A percentile compares a stretch with the other conserved stretches of the same genome.
Evolutionary conservation across 228 moss, liverwort and hornwort species (phyloP).

Genomic region (Sphagnum magellanicum): DNA sequence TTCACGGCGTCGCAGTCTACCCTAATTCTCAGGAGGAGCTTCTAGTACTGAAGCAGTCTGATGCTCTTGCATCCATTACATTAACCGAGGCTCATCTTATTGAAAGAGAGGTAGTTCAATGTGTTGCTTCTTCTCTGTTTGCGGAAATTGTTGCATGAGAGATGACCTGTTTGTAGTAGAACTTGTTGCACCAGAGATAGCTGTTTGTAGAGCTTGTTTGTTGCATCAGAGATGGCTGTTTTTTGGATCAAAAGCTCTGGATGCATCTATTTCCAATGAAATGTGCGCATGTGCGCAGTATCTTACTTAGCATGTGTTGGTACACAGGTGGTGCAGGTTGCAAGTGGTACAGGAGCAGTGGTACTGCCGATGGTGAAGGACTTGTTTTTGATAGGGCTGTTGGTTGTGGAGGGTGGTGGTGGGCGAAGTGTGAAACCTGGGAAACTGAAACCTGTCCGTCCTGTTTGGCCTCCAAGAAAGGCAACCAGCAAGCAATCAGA

Average conservation of each 20-base stretch:
- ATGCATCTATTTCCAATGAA: too few relatives aligned
- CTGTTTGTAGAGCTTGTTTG: too few relatives aligned
- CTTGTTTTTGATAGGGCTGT: slow-evolving; percentile 67
- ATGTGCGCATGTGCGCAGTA: too few relatives aligned
- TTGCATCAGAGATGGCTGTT: too few relatives aligned
- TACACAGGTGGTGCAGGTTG: slow-evolving; percentile 73
- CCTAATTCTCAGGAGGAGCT: slow-evolving; percentile 39
- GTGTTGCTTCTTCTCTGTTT: too few relatives aligned
- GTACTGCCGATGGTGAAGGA: slow-evolving; percentile 90
- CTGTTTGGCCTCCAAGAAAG: slow-evolving; percentile 84
- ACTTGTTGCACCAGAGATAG: too few relatives aligned
- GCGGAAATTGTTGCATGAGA: too few relatives aligned
- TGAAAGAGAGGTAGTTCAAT: slow-evolving; percentile 27
- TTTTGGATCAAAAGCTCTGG: too few relatives aligned
- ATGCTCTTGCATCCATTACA: slow-evolving; percentile 30
- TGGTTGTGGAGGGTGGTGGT: slow-evolving; percentile 65
- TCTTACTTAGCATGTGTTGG: neutral
- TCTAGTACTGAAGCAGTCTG: slow-evolving; percentile 50
- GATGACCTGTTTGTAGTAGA: too few relatives aligned
- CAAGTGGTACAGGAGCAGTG: slow-evolving; percentile 40
- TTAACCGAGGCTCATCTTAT: slow-evolving; percentile 40
- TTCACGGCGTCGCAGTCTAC: slow-evolving; percentile 58
- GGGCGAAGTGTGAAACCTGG: slow-evolving; percentile 28
- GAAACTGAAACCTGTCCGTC: slow-evolving; percentile 63
- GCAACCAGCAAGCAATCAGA: slow-evolving; percentile 10